phyloP scores from a whole-genome alignment of 2,329 filamentous ascomycete species.

The Zasmidium cellare region DNA sequence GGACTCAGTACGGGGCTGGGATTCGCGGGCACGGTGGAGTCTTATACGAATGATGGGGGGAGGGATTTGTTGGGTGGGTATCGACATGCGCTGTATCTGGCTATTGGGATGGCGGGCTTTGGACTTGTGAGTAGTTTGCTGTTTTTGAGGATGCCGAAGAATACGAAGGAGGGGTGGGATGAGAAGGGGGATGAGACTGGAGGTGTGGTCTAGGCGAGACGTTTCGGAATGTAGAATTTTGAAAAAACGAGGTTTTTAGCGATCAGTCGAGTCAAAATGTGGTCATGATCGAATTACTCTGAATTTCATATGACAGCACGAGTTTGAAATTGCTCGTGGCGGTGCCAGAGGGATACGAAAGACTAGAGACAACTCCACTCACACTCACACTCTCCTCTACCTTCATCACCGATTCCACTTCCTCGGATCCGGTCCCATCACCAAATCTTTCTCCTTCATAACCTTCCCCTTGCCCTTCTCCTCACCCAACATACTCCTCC shows the following conservation, averaged over 20 bases:
- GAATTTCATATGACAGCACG: too few relatives aligned
- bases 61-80: constrained; percentile 1
- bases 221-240: background rate
- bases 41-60: background rate
- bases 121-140: constrained; percentile 5
- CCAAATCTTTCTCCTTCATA: constrained; percentile 6
- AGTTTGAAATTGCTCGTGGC: too few relatives aligned
- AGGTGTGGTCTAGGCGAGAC: background rate
- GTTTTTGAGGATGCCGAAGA: constrained; percentile 3
- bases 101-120: constrained; percentile 1
- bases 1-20: constrained; percentile 7
- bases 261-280: too few relatives aligned
- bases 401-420: constrained; percentile 17
- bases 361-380: too few relatives aligned
- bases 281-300: too few relatives aligned
- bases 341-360: too few relatives aligned
- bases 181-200: background rate
- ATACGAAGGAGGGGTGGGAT: background rate
- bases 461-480: too few relatives aligned
- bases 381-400: too few relatives aligned
- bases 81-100: constrained; percentile 6
- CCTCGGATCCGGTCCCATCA: constrained; percentile 20
- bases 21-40: constrained; percentile 7
- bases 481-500: constrained; percentile 23
- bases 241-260: too few relatives aligned